These are phyloP conservation scores for Boletus edulis DNA, from an alignment of 768 basidiomycete species.

Conservation along the genomic window DNA sequence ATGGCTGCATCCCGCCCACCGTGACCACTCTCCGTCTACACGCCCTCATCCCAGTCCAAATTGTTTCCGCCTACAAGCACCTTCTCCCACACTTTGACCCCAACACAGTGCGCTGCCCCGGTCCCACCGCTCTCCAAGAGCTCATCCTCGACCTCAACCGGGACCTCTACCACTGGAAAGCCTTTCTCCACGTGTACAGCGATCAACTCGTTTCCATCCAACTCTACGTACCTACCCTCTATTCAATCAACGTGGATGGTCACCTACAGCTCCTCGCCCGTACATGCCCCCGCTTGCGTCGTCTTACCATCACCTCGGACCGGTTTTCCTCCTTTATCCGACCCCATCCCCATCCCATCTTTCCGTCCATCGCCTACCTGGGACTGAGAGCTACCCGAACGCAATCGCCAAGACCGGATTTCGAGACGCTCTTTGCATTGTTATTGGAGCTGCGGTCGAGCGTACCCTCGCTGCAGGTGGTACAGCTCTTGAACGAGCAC, in stretches of 20 bases:
- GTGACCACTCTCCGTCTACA: constrained; percentile 15
- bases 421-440: constrained; percentile 8
- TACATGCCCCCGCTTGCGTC: constrained; percentile 16
- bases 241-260: neutral
- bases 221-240: neutral
- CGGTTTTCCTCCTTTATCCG: constrained; percentile 1
- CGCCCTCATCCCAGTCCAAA: neutral
- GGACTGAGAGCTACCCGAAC: constrained; percentile 5
- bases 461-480: constrained; percentile 17
- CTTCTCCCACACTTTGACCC: neutral
- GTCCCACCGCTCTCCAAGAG: constrained; percentile 31
- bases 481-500: constrained; percentile 17
- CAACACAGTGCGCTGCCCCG: neutral
- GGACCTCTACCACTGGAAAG: constrained; percentile 3
- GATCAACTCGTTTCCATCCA: constrained; percentile 18
- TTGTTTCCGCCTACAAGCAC: neutral
- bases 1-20: constrained; percentile 3
- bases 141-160: constrained; percentile 13
- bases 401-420: constrained; percentile 3
- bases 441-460: constrained; percentile 9
- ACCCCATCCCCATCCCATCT: neutral
- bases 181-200: constrained; percentile 13
- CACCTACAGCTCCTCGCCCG: constrained; percentile 7
- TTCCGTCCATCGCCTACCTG: constrained; percentile 18
- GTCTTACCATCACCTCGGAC: constrained; percentile 16